Percentiles rank a stretch among this genome's conserved stretches.
phyloP scores from a whole-genome alignment of 2,329 filamentous ascomycete genomes.

The Ceratocystis diversiconidia region DNA sequence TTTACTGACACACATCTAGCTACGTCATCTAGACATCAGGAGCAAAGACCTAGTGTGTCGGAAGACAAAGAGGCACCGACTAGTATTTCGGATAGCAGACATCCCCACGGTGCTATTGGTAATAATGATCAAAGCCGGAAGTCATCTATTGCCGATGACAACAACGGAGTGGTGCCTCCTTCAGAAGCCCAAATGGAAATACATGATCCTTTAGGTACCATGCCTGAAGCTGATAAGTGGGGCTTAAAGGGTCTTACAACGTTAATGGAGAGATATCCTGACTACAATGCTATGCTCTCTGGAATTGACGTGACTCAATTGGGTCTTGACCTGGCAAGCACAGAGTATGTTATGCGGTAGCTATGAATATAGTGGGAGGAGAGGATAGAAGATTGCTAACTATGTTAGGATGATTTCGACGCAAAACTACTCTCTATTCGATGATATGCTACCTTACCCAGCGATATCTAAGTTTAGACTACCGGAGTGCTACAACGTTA shows the following conservation, averaged over 20 bases:
- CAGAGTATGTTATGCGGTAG: conserved; percentile 35
- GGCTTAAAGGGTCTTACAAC: conserved; percentile 49
- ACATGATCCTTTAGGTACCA: conserved; percentile 45
- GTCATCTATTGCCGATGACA: conserved; percentile 30
- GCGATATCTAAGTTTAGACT: conserved; percentile 42
- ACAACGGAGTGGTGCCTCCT: conserved; percentile 25
- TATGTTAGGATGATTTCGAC: conserved; percentile 37
- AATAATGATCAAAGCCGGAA: conserved; percentile 28
- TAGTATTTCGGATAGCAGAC: conserved; percentile 26
- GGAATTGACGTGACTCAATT: conserved; percentile 45
- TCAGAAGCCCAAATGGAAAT: conserved; percentile 24
- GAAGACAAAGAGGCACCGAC: conserved; percentile 30
- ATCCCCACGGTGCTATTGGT: conserved; percentile 35
- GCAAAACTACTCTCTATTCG: conserved; percentile 47
- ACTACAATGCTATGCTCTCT: conserved; percentile 46
- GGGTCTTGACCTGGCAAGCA: conserved; percentile 42
- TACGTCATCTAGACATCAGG: conserved; percentile 14
- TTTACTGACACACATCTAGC: not conserved
- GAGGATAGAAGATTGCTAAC: conserved; percentile 17
- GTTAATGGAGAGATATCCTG: conserved; percentile 49
- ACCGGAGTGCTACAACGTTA: conserved; percentile 53
- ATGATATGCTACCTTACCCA: conserved; percentile 44
- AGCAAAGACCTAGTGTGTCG: conserved; percentile 24
- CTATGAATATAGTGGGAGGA: conserved; percentile 14
- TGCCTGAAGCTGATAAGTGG: conserved; percentile 50